Conservation (phyloP, 352 stramenopile genomes). For the Plasmopara halstedii region DNA sequence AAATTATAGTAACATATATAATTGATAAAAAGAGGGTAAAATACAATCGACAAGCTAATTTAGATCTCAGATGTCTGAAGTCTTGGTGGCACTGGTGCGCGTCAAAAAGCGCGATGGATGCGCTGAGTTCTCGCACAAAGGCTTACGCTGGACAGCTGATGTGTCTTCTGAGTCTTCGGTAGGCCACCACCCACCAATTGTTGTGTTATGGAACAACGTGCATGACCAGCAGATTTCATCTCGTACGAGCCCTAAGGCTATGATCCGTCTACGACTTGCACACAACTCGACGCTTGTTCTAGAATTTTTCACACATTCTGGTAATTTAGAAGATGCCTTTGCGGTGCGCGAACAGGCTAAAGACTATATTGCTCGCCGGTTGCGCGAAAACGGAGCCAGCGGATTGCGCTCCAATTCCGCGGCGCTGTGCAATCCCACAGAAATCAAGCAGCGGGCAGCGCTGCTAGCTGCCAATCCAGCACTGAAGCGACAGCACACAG, state of each 20-base stretch:
- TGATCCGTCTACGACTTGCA: constrained; percentile 69
- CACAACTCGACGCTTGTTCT: constrained; percentile 61
- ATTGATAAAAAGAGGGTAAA: too few relatives aligned
- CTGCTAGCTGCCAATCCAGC: constrained; percentile 63
- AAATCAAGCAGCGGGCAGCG: constrained; percentile 80
- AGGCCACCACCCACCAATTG: constrained; percentile 28
- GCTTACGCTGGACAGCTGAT: constrained; percentile 51
- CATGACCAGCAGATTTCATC: constrained; percentile 82
- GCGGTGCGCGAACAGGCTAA: constrained; percentile 63
- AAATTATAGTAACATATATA: too few relatives aligned
- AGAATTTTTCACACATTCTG: constrained; percentile 48
- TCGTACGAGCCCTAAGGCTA: constrained; percentile 58
- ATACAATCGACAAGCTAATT: not conserved
- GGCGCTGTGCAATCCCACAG: constrained; percentile 56
- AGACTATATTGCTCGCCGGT: constrained; percentile 45
- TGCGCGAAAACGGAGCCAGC: constrained; percentile 36
- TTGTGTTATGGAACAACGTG: constrained; percentile 58
- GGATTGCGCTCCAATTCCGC: constrained; percentile 34
- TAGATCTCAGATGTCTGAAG: constrained; percentile 18
- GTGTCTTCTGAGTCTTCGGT: constrained; percentile 15
- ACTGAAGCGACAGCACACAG: constrained; percentile 78
- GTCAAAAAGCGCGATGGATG: constrained; percentile 76
- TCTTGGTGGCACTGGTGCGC: constrained; percentile 47
- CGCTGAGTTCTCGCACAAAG: constrained; percentile 49
- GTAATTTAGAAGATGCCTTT: constrained; percentile 58